Evolutionary conservation across 495 filamentous ascomycete species (phyloP).

Genomic region (Aspergillus haitiensis): DNA sequence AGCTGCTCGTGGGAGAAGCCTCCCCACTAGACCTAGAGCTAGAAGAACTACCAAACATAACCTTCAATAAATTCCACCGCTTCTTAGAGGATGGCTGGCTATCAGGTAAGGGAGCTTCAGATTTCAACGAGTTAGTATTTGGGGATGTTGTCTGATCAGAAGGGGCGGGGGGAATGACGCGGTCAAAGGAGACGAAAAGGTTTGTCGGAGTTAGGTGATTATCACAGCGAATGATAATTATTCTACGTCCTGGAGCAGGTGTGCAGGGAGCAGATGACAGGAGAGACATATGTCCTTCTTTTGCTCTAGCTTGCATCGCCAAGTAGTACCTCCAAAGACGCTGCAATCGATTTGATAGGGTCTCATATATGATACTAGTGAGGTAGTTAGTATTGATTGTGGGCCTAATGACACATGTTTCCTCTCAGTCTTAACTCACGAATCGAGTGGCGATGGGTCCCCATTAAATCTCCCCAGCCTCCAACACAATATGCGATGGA

Average conservation of each 20-base stretch:
- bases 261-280: slow-evolving; percentile 78
- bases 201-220: slow-evolving; percentile 57
- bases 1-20: slow-evolving; percentile 35
- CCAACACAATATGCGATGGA: slow-evolving; percentile 92
- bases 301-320: slow-evolving; percentile 61
- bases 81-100: slow-evolving; percentile 50
- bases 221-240: slow-evolving; percentile 91
- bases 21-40: slow-evolving; percentile 32
- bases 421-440: slow-evolving; percentile 51
- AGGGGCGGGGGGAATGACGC: slow-evolving; percentile 49
- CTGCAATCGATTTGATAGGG: slow-evolving; percentile 67
- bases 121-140: slow-evolving; percentile 39
- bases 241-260: slow-evolving; percentile 85
- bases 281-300: slow-evolving; percentile 53
- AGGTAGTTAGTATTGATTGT: background rate
- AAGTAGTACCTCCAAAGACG: slow-evolving; percentile 79
- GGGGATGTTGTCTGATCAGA: slow-evolving; percentile 43
- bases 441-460: slow-evolving; percentile 63
- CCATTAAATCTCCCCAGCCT: slow-evolving; percentile 78
- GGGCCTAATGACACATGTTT: background rate
- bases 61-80: slow-evolving; percentile 69
- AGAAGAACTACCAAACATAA: slow-evolving; percentile 54
- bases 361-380: slow-evolving; percentile 59
- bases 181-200: slow-evolving; percentile 66
- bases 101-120: slow-evolving; percentile 27